Conservation (phyloP, 2,329 filamentous ascomycete species). For the Immersiporthe knoxdaviesiana region DNA sequence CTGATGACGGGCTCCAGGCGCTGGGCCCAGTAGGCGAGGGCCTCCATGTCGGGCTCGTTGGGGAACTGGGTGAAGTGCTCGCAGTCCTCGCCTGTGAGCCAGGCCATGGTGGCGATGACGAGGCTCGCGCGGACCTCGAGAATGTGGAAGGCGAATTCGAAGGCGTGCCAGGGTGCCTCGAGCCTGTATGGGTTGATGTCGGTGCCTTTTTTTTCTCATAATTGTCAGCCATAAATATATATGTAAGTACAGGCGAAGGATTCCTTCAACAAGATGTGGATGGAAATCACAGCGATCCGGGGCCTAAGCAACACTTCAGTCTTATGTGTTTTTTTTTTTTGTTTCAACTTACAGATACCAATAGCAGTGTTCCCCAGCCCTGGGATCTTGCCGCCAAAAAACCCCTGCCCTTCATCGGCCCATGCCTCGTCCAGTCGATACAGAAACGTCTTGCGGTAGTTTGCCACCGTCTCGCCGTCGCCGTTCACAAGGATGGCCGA, state of each 20-base stretch:
- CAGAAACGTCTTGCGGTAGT: conserved; percentile 64
- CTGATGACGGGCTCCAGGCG: conserved; percentile 60
- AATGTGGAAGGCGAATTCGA: conserved; percentile 60
- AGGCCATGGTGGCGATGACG: conserved; percentile 76
- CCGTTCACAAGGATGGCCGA: conserved; percentile 56
- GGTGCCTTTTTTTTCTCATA: conserved; percentile 44
- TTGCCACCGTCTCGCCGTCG: conserved; percentile 61
- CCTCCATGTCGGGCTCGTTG: conserved; percentile 61
- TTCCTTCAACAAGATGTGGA: too few relatives aligned
- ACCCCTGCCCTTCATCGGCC: conserved; percentile 53
- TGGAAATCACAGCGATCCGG: too few relatives aligned
- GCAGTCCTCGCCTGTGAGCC: conserved; percentile 59
- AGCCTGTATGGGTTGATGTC: conserved; percentile 65
- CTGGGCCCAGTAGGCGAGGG: conserved; percentile 67
- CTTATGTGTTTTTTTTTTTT: too few relatives aligned
- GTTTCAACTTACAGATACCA: conserved; percentile 58
- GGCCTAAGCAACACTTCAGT: too few relatives aligned
- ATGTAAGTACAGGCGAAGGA: too few relatives aligned
- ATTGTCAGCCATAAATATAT: not conserved
- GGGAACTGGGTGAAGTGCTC: conserved; percentile 45
- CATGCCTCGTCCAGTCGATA: conserved; percentile 65
- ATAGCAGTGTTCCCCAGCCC: conserved; percentile 57
- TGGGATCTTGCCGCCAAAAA: conserved; percentile 38
- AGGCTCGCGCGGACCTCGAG: conserved; percentile 60
- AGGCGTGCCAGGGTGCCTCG: conserved; percentile 52